Conservation (phyloP, 2,329 filamentous ascomycete genomes). For the Dactylellina sp. region DNA sequence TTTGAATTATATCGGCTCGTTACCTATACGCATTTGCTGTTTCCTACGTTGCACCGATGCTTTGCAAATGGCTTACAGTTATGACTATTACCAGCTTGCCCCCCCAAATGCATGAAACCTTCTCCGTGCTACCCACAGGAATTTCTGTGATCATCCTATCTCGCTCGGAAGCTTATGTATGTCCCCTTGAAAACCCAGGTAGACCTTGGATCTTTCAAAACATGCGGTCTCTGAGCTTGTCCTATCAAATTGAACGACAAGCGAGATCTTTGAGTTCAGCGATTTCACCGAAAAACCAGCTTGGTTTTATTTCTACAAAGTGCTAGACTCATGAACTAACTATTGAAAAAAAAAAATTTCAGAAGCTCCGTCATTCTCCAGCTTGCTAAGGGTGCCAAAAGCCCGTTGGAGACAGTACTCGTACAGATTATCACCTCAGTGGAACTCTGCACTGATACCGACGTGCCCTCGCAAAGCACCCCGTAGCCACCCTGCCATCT, state of each 20-base stretch:
- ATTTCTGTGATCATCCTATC: constrained; percentile 6
- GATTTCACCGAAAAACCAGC: too few relatives aligned
- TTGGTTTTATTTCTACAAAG: too few relatives aligned
- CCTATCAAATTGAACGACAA: constrained; percentile 30
- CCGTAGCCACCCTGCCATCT: constrained; percentile 2
- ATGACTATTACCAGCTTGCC: too few relatives aligned
- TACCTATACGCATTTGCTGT: neutral
- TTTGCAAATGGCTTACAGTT: neutral
- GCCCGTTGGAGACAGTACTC: too few relatives aligned
- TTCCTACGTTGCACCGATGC: constrained; percentile 2
- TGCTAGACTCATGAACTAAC: too few relatives aligned
- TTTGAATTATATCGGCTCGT: too few relatives aligned
- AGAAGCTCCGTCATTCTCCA: neutral
- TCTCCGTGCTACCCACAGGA: constrained; percentile 24
- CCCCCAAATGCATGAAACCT: constrained; percentile 33
- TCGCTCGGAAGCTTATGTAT: constrained; percentile 36
- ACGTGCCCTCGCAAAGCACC: constrained; percentile 12
- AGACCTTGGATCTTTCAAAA: constrained; percentile 8
- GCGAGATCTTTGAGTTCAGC: constrained; percentile 13
- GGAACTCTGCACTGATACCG: neutral
- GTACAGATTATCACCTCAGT: neutral
- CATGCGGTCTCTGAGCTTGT: neutral
- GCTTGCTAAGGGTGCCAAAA: too few relatives aligned
- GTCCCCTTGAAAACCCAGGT: constrained; percentile 12
- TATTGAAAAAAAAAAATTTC: too few relatives aligned